Conservation (phyloP, 1,284 basidiomycete species). For the Cryptococcus jaspeensis region DNA sequence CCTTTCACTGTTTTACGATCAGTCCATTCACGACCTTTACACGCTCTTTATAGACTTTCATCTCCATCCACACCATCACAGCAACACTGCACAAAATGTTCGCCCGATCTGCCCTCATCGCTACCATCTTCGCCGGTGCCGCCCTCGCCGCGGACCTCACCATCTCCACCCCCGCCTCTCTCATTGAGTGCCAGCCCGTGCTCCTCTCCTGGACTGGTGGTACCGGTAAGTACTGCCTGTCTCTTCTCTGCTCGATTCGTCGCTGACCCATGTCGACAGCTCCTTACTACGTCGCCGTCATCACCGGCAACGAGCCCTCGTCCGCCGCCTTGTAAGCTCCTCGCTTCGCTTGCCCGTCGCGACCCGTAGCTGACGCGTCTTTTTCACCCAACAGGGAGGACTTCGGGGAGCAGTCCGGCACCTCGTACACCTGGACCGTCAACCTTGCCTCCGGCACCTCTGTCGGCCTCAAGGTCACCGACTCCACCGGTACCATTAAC, state of each 20-base stretch:
- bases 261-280: constrained; percentile 3
- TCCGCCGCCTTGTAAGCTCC: constrained; percentile 58
- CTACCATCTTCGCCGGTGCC: constrained; percentile 20
- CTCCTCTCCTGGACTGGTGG: constrained; percentile 62
- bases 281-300: constrained; percentile 67
- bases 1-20: too few species aligned
- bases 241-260: not conserved
- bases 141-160: constrained; percentile 54
- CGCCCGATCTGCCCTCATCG: constrained; percentile 22
- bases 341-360: not conserved
- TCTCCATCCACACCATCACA: too few species aligned
- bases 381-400: constrained; percentile 24
- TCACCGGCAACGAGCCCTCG: constrained; percentile 66
- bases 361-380: not conserved
- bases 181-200: constrained; percentile 46
- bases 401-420: constrained; percentile 48
- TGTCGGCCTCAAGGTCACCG: constrained; percentile 39
- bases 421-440: constrained; percentile 62
- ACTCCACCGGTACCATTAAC: constrained; percentile 38
- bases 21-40: too few species aligned
- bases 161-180: constrained; percentile 62
- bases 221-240: constrained; percentile 16
- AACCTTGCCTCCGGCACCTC: constrained; percentile 58
- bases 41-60: too few species aligned
- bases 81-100: constrained; percentile 13